These are phyloP conservation scores for Phoma sp. DNA, from an alignment of 2,329 filamentous ascomycete species.

Conservation along the genomic window DNA sequence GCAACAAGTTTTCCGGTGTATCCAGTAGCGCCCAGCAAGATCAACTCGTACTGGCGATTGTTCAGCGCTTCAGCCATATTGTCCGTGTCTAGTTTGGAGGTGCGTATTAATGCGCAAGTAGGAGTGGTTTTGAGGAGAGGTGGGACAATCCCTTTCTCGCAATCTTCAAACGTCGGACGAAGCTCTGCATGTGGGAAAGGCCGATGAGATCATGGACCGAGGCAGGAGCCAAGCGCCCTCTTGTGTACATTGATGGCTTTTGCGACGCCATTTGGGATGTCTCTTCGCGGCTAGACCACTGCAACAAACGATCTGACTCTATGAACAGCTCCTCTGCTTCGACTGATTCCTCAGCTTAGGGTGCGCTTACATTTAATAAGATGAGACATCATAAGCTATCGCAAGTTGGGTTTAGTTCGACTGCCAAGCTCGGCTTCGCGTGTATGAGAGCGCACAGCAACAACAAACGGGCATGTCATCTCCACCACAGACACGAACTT, in stretches of 20 bases:
- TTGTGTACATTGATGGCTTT: conserved; percentile 1
- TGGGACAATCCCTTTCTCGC: conserved; percentile 16
- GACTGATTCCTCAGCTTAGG: not conserved
- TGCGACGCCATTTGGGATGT: conserved; percentile 5
- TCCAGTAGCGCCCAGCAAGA: conserved; percentile 73
- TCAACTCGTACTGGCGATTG: conserved; percentile 65
- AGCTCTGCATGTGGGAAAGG: conserved; percentile 28
- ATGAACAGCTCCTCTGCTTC: not conserved
- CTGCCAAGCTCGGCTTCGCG: conserved; percentile 2
- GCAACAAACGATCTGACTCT: not conserved
- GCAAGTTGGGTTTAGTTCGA: conserved; percentile 5
- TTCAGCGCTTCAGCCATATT: conserved; percentile 31
- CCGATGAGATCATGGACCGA: conserved; percentile 26
- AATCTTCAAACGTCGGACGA: conserved; percentile 25
- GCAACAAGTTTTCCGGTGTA: conserved; percentile 82
- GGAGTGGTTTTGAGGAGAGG: conserved; percentile 14
- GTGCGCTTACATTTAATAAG: not conserved
- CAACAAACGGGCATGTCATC: conserved; percentile 19
- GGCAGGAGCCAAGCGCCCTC: conserved; percentile 19
- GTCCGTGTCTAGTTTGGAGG: conserved; percentile 1
- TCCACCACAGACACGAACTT: conserved; percentile 11
- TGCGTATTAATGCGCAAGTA: conserved; percentile 7
- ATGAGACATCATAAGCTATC: conserved; percentile 8
- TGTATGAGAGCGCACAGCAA: conserved; percentile 8
- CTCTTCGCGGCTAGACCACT: not conserved